These are phyloP conservation scores for Claviceps pazoutovae DNA, from an alignment of 2,329 filamentous ascomycete species.

Conservation along the genomic window DNA sequence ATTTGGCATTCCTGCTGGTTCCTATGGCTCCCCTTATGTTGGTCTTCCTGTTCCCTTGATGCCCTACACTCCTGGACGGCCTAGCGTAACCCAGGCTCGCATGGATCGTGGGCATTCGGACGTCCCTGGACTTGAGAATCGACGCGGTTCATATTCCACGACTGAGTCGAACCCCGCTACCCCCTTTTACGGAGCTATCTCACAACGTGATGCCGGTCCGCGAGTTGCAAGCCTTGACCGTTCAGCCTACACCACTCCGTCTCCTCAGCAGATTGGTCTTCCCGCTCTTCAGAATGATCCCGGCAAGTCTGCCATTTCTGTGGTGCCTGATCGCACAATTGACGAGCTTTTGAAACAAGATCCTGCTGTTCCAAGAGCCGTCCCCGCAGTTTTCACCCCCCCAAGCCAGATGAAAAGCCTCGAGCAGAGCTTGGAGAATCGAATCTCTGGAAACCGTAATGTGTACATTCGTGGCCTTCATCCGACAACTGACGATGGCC, in stretches of 20 bases:
- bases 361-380: constrained; percentile 74
- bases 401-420: constrained; percentile 78
- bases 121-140: constrained; percentile 49
- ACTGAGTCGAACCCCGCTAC: constrained; percentile 53
- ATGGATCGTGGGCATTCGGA: constrained; percentile 35
- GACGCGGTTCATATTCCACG: constrained; percentile 53
- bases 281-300: constrained; percentile 25
- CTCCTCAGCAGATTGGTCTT: constrained; percentile 44
- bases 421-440: constrained; percentile 88
- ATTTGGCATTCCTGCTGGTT: constrained; percentile 18
- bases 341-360: constrained; percentile 57
- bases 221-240: constrained; percentile 46
- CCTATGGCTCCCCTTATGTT: constrained; percentile 24
- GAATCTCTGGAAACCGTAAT: constrained; percentile 82
- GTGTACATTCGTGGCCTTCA: constrained; percentile 96
- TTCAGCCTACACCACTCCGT: constrained; percentile 52
- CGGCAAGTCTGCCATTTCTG: constrained; percentile 26
- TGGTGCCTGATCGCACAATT: constrained; percentile 35
- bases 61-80: constrained; percentile 40
- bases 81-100: constrained; percentile 29
- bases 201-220: constrained; percentile 45
- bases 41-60: constrained; percentile 25
- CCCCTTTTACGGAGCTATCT: constrained; percentile 46
- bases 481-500: constrained; percentile 86
- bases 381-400: constrained; percentile 78